Base-by-base conservation (phyloP, 257 asterid species). In the Catharanthus roseus region DNA sequence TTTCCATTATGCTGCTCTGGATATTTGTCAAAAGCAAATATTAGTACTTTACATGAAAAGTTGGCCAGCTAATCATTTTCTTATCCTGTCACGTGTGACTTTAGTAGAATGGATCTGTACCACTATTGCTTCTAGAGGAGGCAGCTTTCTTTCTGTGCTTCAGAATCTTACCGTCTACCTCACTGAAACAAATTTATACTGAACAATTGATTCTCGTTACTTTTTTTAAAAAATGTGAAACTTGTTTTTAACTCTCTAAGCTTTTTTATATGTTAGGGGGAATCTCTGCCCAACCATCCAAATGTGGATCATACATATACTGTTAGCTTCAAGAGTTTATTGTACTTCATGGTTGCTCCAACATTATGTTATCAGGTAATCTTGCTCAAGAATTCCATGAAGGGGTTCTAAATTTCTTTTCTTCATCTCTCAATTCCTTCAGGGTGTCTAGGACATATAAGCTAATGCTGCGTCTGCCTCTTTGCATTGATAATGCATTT, bases 361-460 rank as follows among this genome's bases (percentile, higher is more conserved):
- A 95, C 99, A 26, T 77, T 95, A 67, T 95, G 99, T 80, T 95
- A 91, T 82, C 99, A 95, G 97, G 99, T 95, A 84, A 70, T 56
- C 50, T 50, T 28, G 39, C 73, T 54, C 51, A 51, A 49, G 45
- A 55, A 50, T 74, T 69, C 71, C 24, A 28, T 13, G 10, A 57
- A 7, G 44, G 9, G 28, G 58, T 28, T 16, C 39, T 34, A 54
- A 65, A 45, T 24, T 73, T 19, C 3, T 28, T n/a, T 13, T n/a
- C n/a, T 47, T 47, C 50, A 9, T 49, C 64, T 39, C 29, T 39
- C 4, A 51, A 38, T 31, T 5, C 28, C 26, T 11, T 12, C 11
- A n/a, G 57, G 23, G 21, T 36, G 18, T 23, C 47, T 47, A 19
- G 23, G 38, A 10, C 4, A 1, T 18, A 12, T 34, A 21, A 21